Conservation (phyloP, 176 grass and related monocot genomes). For the Oryza rufipogon region DNA sequence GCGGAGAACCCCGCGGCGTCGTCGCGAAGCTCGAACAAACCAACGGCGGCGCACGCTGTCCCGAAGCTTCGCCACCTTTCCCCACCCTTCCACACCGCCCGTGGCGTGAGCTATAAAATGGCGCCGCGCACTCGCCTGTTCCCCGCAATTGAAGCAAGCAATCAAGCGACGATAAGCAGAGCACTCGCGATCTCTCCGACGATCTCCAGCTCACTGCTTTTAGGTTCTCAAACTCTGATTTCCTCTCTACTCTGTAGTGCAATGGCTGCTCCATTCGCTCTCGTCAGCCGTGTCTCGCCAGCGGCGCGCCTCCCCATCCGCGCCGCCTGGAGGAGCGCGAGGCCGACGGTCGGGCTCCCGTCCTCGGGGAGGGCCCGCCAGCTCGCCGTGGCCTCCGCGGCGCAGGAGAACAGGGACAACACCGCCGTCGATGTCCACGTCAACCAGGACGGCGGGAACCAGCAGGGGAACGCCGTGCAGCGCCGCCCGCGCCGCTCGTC, state of each 20-base stretch:
- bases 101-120: constrained; percentile 37
- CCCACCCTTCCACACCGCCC: constrained; percentile 8
- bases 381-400: constrained; percentile 47
- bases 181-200: neutral
- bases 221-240: neutral
- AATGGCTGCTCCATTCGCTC: constrained; percentile 65
- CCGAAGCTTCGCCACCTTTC: constrained; percentile 48
- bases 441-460: constrained; percentile 29
- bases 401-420: constrained; percentile 63
- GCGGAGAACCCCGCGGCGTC: neutral
- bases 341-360: constrained; percentile 10
- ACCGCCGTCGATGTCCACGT: constrained; percentile 60
- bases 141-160: constrained; percentile 7
- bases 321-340: constrained; percentile 31
- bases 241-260: neutral
- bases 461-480: constrained; percentile 46
- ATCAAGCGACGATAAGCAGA: neutral
- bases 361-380: constrained; percentile 28
- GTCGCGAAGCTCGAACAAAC: constrained; percentile 9
- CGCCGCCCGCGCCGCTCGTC: constrained; percentile 53
- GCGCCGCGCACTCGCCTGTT: neutral
- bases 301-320: constrained; percentile 47
- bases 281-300: constrained; percentile 52
- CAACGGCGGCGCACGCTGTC: neutral
- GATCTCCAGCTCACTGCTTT: neutral